Evolutionary conservation across 139 green algal genomes (phyloP), one percentile per base, ranked within the genome.

Genomic region (Diplosphaera chodatii): DNA sequence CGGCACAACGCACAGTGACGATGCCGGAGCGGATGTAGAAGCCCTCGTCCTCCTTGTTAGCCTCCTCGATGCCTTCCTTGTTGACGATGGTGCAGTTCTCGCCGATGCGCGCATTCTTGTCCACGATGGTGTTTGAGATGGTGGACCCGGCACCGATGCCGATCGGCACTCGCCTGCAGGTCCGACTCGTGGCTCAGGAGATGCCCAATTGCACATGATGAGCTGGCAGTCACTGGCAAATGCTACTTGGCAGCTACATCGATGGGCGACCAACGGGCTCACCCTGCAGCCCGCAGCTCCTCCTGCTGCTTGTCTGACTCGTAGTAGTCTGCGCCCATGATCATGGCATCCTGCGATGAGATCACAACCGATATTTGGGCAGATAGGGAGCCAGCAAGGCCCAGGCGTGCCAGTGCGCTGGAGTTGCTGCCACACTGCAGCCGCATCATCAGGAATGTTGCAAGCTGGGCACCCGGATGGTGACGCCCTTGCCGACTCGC

Each of bases 81-180:
- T 99, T 99, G 66, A 92, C 78, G 80, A 99, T 95, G 67, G 77
- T 71, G 41, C 83, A 88, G 74, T 93, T 90, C 27, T 87, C 81
- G 33, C 96, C 96, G 62, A 99, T 95, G 74, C 95, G 90, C 27
- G 92, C 95, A 80, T 99, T 99, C 88, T 99, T 99, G 87, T 99
- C 96, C 3, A 98, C 83, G 80, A 99, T 99, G 73, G 87, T 86
- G 82, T 99, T 98, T 56, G 77, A 82, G 83, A 98, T 91, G 30
- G 79, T 41, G 48, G 59, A 82, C 74, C 78, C 75, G 25, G 86
- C 84, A 40, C 96, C 96, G 40, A 99, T 91, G 66, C 96, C 96
- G 40, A 99, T 88, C 18, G 96, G 96, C 68, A 99, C 80, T 30
- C 82, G 82, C 37, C 37, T 48, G 37, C 10, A 10, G 6, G 37